Base-by-base conservation (phyloP, 1,284 basidiomycete species). In the Puccinia hordei region DNA sequence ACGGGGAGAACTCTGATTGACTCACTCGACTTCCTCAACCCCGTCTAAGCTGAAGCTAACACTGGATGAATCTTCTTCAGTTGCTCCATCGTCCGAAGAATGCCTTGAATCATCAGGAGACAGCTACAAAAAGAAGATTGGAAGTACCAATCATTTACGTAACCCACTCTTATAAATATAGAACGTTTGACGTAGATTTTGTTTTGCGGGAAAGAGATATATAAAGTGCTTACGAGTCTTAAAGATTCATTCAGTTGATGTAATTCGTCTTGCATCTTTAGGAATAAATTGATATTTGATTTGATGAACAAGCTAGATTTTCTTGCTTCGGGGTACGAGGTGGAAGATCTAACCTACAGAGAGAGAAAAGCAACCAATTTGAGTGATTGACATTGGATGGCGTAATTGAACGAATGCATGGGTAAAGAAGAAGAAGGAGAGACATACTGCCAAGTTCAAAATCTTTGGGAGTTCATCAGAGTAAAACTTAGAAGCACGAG, bases 301-400 rank as follows among this genome's bases (percentile, higher is more conserved):
- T 44, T 27, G 24, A 69, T 69, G 66, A 69, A 69, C 19, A 69
- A 6, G 41, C 66, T 69, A 9, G 66, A 69, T 49, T 49, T 19
- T 22, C 66, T 46, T 69, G 66, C 66, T 49, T 69, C 19, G 19
- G 66, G 66, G 15, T 69, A 69, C 15, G 35, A 41, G 46, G 66
- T 69, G 2, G 66, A 69, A 38, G 41, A 22, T 10, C 41, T 5
- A 24, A 69, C 66, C 66, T 69, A 6, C 17, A 65, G 17, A 57
- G 38, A 41, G 61, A 24, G 38, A 5, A 38, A 8, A 65, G 61
- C 38, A 22, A n/a, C n/a, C n/a, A n/a, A n/a, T n/a, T n/a, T n/a
- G n/a, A n/a, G n/a, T n/a, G n/a, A n/a, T n/a, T n/a, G n/a, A n/a
- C n/a, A n/a, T n/a, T n/a, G n/a, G n/a, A n/a, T n/a, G n/a, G n/a